Evolutionary conservation across 495 filamentous ascomycete genomes (phyloP).

Genomic region (Aspergillus hancockii): DNA sequence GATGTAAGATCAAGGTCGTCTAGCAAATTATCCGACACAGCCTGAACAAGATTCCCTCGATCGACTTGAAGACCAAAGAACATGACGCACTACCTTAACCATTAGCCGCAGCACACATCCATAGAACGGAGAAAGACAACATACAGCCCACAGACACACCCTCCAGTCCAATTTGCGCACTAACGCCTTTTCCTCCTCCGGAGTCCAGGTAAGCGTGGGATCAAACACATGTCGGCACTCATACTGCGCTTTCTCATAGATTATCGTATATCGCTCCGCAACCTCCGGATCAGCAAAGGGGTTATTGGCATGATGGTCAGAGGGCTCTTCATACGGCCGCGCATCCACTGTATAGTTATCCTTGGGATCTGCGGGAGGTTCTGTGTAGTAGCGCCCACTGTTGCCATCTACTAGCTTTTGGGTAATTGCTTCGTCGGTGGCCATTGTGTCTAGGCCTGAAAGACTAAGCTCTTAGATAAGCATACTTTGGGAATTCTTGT

Average conservation of each 20-base stretch:
- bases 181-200: slow-evolving; percentile 52
- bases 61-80: slow-evolving; percentile 62
- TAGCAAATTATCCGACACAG: slow-evolving; percentile 56
- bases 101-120: background rate
- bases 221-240: slow-evolving; percentile 60
- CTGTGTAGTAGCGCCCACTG: background rate
- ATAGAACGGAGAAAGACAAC: slow-evolving; percentile 17
- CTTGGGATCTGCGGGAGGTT: background rate
- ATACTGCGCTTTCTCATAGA: slow-evolving; percentile 52
- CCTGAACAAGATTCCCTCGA: slow-evolving; percentile 56
- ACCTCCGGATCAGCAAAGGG: slow-evolving; percentile 47
- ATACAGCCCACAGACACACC: slow-evolving; percentile 54
- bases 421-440: background rate
- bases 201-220: slow-evolving; percentile 51
- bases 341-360: background rate
- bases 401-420: background rate
- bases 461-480: background rate
- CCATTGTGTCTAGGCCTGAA: background rate
- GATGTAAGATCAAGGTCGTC: slow-evolving; percentile 54
- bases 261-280: slow-evolving; percentile 44
- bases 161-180: slow-evolving; percentile 55
- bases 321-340: background rate
- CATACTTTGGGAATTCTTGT: slow-evolving; percentile 3
- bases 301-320: slow-evolving; percentile 16
- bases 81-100: slow-evolving; percentile 55